Evolutionary conservation across 805 yeast species (phyloP).

Genomic region (Lipomyces mesembrius): DNA sequence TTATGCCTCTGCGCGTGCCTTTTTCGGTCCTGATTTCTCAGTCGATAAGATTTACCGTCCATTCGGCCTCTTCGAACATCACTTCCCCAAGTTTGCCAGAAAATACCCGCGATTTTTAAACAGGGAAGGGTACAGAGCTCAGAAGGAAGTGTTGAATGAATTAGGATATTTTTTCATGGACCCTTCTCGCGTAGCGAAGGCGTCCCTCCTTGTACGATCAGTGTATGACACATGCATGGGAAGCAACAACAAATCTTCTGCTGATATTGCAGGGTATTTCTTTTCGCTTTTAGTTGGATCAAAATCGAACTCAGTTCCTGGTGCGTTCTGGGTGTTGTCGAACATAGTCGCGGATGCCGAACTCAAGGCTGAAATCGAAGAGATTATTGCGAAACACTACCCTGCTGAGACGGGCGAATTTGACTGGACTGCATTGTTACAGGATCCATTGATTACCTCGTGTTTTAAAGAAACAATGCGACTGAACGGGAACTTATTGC

Average conservation of each 20-base stretch:
- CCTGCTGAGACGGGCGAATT: too few species aligned
- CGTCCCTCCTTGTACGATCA: neutral
- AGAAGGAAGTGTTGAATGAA: slow-evolving; percentile 12
- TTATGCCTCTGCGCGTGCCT: slow-evolving; percentile 22
- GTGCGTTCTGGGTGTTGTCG: slow-evolving; percentile 30
- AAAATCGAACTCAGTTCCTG: slow-evolving; percentile 32
- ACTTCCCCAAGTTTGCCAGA: slow-evolving; percentile 18
- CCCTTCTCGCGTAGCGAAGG: neutral
- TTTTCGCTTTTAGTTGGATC: slow-evolving; percentile 28
- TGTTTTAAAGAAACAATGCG: slow-evolving; percentile 32
- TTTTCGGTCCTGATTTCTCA: slow-evolving; percentile 34
- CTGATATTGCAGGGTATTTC: slow-evolving; percentile 30
- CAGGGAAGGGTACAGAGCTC: slow-evolving; percentile 13
- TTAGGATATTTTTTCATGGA: slow-evolving; percentile 21
- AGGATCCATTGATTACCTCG: slow-evolving; percentile 21
- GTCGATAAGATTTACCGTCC: slow-evolving; percentile 13
- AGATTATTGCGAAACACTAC: slow-evolving; percentile 16
- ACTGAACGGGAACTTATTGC: slow-evolving; percentile 14
- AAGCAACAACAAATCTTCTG: neutral
- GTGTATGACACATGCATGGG: neutral
- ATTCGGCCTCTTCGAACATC: slow-evolving; percentile 23
- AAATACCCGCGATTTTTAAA: slow-evolving; percentile 22
- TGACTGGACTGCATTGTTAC: slow-evolving; percentile 23
- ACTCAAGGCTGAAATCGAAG: slow-evolving; percentile 9
- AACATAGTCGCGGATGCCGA: slow-evolving; percentile 14